These are phyloP conservation scores for Eucommia ulmoides DNA, from an alignment of 257 asterid species.

Conservation along the genomic window DNA sequence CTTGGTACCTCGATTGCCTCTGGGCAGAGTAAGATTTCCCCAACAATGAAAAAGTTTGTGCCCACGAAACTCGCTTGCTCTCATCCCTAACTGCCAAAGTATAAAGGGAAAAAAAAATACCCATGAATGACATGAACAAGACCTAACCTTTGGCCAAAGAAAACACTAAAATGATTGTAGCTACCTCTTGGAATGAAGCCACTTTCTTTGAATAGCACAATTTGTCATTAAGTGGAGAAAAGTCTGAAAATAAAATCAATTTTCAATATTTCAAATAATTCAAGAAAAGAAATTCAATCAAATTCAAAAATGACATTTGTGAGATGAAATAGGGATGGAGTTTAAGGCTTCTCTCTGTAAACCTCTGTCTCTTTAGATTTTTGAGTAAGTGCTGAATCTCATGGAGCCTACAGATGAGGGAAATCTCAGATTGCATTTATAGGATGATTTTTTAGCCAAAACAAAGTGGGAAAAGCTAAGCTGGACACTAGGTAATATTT, in stretches of 20 bases:
- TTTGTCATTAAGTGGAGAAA: constrained; percentile 14
- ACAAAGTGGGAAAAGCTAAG: too few species aligned
- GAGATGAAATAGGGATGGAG: not conserved
- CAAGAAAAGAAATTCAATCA: not conserved
- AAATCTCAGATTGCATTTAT: too few species aligned
- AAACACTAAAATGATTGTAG: not conserved
- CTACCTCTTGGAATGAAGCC: constrained; percentile 33
- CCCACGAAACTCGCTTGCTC: constrained; percentile 46
- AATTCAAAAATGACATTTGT: not conserved
- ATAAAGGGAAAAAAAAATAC: constrained; percentile 6
- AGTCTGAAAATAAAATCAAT: constrained; percentile 13
- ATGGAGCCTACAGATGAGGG: too few species aligned
- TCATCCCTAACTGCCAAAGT: constrained; percentile 41
- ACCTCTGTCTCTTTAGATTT: not conserved
- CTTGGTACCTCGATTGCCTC: constrained; percentile 27
- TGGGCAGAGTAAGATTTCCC: constrained; percentile 17
- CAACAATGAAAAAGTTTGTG: constrained; percentile 26
- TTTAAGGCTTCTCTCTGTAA: too few species aligned
- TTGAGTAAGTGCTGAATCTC: too few species aligned
- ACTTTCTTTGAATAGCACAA: constrained; percentile 20
- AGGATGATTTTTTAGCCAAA: too few species aligned
- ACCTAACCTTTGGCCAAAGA: not conserved
- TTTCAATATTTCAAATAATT: not conserved
- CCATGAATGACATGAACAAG: not conserved
- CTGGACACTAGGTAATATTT: too few species aligned